Percentiles rank a stretch among this genome's conserved stretches.
Evolutionary conservation across 108 stramenopile genomes (phyloP).

Genomic region (Cylindrotheca fusiformis): DNA sequence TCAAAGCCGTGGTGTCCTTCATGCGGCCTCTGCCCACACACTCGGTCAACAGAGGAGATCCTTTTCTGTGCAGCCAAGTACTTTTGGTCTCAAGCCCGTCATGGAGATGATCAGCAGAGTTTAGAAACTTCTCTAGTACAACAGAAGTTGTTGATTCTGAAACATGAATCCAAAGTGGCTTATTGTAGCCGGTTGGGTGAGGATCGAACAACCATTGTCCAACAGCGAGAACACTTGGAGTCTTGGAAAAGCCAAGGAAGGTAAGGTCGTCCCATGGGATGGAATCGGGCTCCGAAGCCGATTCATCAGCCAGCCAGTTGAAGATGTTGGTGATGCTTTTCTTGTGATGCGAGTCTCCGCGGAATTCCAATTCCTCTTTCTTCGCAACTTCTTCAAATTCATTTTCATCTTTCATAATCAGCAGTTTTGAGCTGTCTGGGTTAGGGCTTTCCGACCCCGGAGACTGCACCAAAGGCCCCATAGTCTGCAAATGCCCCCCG

Average conservation of each 20-base stretch:
- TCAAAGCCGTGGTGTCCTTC: not conserved
- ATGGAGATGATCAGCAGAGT: not conserved
- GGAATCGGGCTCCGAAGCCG: not conserved
- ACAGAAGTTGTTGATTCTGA: not conserved
- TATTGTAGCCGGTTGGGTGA: not conserved
- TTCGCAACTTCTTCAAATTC: not conserved
- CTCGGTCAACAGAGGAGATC: not conserved
- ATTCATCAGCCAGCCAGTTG: not conserved
- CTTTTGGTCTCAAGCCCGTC: not conserved
- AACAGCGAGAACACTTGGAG: not conserved
- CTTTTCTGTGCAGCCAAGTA: not conserved
- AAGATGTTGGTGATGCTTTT: not conserved
- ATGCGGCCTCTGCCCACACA: not conserved
- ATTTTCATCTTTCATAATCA: too few species aligned
- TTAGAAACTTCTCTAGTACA: not conserved
- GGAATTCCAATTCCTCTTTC: not conserved
- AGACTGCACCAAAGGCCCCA: too few species aligned
- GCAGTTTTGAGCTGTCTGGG: too few species aligned
- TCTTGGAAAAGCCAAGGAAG: not conserved
- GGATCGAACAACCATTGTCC: not conserved
- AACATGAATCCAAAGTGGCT: not conserved
- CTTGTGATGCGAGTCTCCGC: not conserved
- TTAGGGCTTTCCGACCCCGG: too few species aligned
- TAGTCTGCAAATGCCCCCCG: too few species aligned
- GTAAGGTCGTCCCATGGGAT: not conserved